These are phyloP conservation scores for Amaranthus hypochondriacus DNA, from an alignment of 148 eudicot genomes.

Conservation along the genomic window DNA sequence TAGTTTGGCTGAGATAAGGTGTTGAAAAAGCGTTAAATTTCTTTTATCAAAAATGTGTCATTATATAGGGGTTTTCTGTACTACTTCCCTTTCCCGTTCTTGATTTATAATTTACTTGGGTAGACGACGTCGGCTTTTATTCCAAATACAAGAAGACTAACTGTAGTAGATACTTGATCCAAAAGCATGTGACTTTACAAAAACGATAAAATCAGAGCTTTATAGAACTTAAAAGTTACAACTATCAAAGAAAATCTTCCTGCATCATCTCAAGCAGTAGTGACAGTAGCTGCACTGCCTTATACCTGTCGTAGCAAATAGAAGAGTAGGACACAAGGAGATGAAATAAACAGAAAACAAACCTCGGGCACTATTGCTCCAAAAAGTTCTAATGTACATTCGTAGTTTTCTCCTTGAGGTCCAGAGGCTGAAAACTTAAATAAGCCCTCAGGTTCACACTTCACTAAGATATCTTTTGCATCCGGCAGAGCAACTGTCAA, in stretches of 20 bases:
- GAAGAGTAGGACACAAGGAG: conserved; percentile 1
- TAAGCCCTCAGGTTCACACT: conserved; percentile 61
- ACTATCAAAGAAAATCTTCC: not conserved
- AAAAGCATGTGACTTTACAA: not conserved
- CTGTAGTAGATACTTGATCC: not conserved
- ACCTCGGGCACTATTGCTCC: conserved; percentile 70
- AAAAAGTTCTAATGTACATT: conserved; percentile 57
- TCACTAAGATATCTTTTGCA: conserved; percentile 65
- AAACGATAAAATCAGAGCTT: not conserved
- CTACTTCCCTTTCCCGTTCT: too few species aligned
- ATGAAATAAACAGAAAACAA: conserved; percentile 13
- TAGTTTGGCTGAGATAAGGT: too few species aligned
- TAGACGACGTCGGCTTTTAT: too few species aligned
- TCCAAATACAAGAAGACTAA: not conserved
- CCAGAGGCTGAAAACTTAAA: conserved; percentile 72
- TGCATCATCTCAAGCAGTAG: not conserved
- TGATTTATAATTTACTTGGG: too few species aligned
- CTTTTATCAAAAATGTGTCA: not conserved
- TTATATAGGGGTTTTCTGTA: not conserved
- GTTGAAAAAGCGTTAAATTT: not conserved
- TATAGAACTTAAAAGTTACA: not conserved
- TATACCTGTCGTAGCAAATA: not conserved
- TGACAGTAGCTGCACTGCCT: too few species aligned
- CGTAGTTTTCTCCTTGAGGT: conserved; percentile 48
- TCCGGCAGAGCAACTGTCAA: conserved; percentile 74